phyloP scores from a whole-genome alignment of 768 basidiomycete species.

The Pleurotus citrinopileatus region DNA sequence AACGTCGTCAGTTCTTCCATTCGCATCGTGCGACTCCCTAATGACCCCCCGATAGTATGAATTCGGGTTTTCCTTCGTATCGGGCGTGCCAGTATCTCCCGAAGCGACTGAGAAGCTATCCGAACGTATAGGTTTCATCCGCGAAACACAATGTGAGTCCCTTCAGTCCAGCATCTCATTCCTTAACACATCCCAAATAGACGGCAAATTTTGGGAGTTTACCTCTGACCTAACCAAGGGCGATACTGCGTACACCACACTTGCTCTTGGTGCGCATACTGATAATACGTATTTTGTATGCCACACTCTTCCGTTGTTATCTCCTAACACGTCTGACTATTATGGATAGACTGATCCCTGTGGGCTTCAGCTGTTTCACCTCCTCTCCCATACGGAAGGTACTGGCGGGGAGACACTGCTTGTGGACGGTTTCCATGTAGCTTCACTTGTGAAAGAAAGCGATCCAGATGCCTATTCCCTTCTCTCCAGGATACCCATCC shows the following conservation, averaged over 20 bases:
- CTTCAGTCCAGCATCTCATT: no score
- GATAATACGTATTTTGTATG: constrained; percentile 67
- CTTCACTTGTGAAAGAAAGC: constrained; percentile 69
- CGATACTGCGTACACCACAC: constrained; percentile 91
- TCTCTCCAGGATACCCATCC: constrained; percentile 65
- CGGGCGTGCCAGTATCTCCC: constrained; percentile 74
- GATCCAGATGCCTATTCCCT: constrained; percentile 70
- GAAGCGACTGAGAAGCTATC: constrained; percentile 83
- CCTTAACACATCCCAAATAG: no score
- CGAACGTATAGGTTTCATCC: constrained; percentile 78
- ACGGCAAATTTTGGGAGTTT: constrained; percentile 97
- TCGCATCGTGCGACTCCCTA: neutral
- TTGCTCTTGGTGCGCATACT: constrained; percentile 83
- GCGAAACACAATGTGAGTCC: constrained; percentile 66
- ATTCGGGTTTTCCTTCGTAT: constrained; percentile 88
- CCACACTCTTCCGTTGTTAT: constrained; percentile 6
- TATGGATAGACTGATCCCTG: constrained; percentile 80
- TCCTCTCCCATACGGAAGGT: constrained; percentile 80
- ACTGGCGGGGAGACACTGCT: constrained; percentile 87
- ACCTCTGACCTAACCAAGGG: constrained; percentile 88
- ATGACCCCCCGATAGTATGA: constrained; percentile 50
- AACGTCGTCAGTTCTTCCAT: constrained; percentile 59
- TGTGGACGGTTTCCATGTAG: constrained; percentile 93
- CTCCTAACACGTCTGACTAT: constrained; percentile 3
- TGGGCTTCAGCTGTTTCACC: constrained; percentile 94